Evolutionary conservation across 73 alveolate genomes (phyloP).

Genomic region (Paramecium primaurelia): DNA sequence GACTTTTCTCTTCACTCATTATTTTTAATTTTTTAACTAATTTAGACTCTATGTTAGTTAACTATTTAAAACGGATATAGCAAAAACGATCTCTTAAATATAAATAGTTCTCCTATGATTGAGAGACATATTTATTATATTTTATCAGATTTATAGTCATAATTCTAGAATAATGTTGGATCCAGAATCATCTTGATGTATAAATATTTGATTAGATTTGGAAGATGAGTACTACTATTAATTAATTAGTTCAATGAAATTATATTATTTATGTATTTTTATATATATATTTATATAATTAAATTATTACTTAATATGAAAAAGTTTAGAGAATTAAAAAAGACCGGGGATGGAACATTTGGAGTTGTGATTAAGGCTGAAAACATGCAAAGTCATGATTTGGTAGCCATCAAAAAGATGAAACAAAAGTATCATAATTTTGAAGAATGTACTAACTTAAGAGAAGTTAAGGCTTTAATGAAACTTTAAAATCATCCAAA

Average conservation of each 20-base stretch:
- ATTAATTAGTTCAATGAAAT: not conserved
- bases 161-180: not conserved
- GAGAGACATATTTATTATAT: not conserved
- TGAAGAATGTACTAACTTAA: conserved; percentile 88
- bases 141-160: not conserved
- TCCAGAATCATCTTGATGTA: not conserved
- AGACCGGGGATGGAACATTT: conserved; percentile 95
- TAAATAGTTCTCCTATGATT: not conserved
- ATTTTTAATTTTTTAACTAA: not conserved
- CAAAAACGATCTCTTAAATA: not conserved
- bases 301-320: conserved; percentile 68
- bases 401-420: conserved; percentile 90
- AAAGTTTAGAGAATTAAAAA: conserved; percentile 75
- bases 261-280: not conserved
- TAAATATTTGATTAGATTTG: not conserved
- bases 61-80: not conserved
- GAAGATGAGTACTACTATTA: not conserved
- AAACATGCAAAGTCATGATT: conserved; percentile 77
- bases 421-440: conserved; percentile 83
- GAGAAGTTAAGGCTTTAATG: conserved; percentile 88
- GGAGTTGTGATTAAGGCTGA: conserved; percentile 87
- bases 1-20: conserved; percentile 16
- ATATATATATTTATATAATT: not conserved
- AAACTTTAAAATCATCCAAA: conserved; percentile 76
- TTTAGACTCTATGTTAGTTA: not conserved